These are phyloP conservation scores for Trypanosoma melophagium DNA, from an alignment of 208 protist genomes.

Conservation along the genomic window DNA sequence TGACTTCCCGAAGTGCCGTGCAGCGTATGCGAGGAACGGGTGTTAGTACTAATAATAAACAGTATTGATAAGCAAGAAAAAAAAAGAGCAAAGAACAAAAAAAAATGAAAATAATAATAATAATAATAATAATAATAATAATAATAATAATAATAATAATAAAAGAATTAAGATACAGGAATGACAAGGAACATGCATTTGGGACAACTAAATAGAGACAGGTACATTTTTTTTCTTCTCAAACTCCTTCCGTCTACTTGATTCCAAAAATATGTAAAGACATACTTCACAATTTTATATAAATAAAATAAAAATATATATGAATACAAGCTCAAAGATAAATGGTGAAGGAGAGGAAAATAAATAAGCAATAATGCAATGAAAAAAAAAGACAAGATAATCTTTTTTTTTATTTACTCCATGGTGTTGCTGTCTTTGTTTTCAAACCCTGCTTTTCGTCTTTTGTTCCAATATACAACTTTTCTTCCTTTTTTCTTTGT, in stretches of 20 bases:
- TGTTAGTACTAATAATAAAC: neutral
- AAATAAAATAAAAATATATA: no score
- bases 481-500: neutral
- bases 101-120: slow-evolving; percentile 26
- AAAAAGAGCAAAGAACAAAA: slow-evolving; percentile 2
- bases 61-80: slow-evolving; percentile 4
- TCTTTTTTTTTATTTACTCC: neutral
- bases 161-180: slow-evolving; percentile 5
- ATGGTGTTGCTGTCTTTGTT: neutral
- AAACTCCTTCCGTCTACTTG: no score
- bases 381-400: slow-evolving; percentile 9
- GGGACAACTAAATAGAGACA: no score
- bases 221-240: no score
- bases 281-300: no score
- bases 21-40: no score
- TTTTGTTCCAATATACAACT: no score
- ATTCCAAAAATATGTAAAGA: no score
- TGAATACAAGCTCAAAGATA: neutral
- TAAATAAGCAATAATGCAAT: neutral
- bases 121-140: slow-evolving; percentile 19
- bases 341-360: neutral
- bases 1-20: neutral
- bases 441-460: no score
- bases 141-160: slow-evolving; percentile 15
- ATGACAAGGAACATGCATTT: neutral